These are phyloP conservation scores for Aspergillus versicolor DNA, from an alignment of 2,329 filamentous ascomycete species.

Conservation along the genomic window DNA sequence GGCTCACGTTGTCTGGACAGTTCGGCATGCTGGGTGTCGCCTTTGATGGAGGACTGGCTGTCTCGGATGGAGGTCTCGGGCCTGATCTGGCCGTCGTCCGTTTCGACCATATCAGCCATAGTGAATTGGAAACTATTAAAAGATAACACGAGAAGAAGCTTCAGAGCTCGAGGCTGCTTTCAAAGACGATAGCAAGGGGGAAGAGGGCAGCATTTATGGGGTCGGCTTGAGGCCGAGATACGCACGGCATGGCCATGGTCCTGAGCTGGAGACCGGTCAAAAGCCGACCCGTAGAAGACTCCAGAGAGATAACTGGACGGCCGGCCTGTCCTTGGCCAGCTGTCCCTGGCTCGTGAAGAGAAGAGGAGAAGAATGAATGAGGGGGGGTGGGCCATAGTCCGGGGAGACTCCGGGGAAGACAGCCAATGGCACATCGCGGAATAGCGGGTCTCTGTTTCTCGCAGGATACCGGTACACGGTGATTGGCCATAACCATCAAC, in stretches of 20 bases:
- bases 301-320: neutral
- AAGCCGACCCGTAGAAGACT: neutral
- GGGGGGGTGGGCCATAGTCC: neutral
- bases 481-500: no score
- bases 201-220: neutral
- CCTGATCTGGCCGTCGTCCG: neutral
- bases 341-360: no score
- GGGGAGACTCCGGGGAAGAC: no score
- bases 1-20: neutral
- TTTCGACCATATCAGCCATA: slow-evolving; percentile 4
- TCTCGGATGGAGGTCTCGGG: neutral
- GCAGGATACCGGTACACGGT: no score
- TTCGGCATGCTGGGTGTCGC: neutral
- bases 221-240: neutral
- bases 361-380: no score
- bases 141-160: neutral
- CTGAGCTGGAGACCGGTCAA: neutral
- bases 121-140: neutral
- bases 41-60: slow-evolving; percentile 1
- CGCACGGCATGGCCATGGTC: neutral
- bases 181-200: neutral
- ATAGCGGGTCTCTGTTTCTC: no score
- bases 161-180: neutral
- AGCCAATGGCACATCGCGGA: rapidly evolving
- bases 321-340: neutral